Conservation (phyloP, 306 rosid genomes). For the Senna siamea region DNA sequence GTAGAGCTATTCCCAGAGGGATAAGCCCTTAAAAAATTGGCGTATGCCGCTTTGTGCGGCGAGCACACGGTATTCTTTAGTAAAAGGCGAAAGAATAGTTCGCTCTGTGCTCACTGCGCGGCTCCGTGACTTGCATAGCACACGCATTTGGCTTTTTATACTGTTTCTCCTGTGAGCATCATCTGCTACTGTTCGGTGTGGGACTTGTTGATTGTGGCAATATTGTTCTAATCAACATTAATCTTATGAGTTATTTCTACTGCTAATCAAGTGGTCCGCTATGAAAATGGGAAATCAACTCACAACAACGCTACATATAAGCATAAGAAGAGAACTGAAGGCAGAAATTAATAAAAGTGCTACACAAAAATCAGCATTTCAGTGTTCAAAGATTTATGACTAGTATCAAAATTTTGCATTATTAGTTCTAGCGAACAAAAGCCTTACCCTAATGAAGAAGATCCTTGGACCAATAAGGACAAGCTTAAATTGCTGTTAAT, state of each 20-base stretch:
- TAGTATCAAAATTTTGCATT: neutral
- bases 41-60: constrained; percentile 29
- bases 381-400: neutral
- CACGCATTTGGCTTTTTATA: neutral
- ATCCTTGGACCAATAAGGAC: neutral
- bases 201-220: neutral
- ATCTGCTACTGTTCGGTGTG: neutral
- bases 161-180: neutral
- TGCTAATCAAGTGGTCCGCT: no score
- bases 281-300: no score
- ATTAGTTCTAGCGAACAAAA: neutral
- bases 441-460: neutral
- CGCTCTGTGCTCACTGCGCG: constrained; percentile 15
- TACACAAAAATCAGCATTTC: no score
- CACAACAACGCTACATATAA: no score
- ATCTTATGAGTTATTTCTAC: neutral
- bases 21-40: constrained; percentile 30
- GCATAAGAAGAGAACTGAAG: neutral
- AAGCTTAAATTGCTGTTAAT: neutral
- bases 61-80: constrained; percentile 48
- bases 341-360: no score
- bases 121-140: rapidly evolving
- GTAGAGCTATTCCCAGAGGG: neutral
- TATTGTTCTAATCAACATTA: no score
- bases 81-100: constrained; percentile 33